Evolutionary conservation across 208 protist genomes (phyloP), one percentile per base, ranked within the genome.

Genomic region (Phytomonas sp.): DNA sequence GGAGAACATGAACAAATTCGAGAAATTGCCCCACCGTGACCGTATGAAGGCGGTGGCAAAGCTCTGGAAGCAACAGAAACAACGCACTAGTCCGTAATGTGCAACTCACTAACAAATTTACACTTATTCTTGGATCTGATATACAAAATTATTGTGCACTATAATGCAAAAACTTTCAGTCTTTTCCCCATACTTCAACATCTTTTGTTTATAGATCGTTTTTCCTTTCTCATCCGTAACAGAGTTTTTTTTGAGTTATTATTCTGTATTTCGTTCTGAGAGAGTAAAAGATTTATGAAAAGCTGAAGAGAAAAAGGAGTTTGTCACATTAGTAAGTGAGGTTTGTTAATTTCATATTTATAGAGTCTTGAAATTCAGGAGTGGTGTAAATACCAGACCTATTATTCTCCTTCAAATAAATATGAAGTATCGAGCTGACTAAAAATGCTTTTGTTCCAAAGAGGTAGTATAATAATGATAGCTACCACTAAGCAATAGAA

Each of bases 21-120:
- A 81, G 62, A 78, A 82, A 60, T 73, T 95, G n/a, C 87, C 87
- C 11, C 84, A 83, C 72, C 77, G 64, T 65, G 88, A 93, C 64
- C 87, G 87, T 67, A 86, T 95, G 81, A 83, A 83, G 76, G 85
- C 83, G 1, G 84, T 95, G 23, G 89, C 89, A 20, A 93, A 95
- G 76, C 79, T 95, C 59, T 95, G 90, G 87, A 92, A 87, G 56
- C 74, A 89, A 74, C 84, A 95, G 68, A 51, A 87, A 63, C 64
- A 77, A 32, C 70, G 71, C 60, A 33, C 3, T 0, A 67, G 59
- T 67, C 78, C 72, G 60, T 75, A 71, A 53, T 28, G 28, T n/a
- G 37, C 40, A 46, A 34, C 15, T 17, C 4, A 17, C 15, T 46
- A 46, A 17, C 15, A 23, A 20, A 17, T 46, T 17, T 8, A 20